Percentiles rank a stretch among this genome's conserved stretches.
Evolutionary conservation across 805 yeast species (phyloP).

Genomic region (Starmerella potacharoeniae): DNA sequence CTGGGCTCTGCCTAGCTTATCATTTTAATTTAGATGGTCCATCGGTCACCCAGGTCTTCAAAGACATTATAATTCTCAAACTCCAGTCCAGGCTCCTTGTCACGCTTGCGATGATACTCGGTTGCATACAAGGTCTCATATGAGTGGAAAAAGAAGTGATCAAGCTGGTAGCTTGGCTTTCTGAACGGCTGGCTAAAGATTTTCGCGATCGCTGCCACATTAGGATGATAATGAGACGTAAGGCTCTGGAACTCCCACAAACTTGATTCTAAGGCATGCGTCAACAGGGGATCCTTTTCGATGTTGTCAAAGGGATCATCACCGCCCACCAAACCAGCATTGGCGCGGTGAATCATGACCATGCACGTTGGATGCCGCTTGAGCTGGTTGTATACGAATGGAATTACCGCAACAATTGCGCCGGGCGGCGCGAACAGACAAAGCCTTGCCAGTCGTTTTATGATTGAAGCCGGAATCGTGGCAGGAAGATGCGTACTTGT

Average conservation of each 20-base stretch:
- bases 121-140: slow-evolving; percentile 55
- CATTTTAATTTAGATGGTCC: neutral
- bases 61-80: slow-evolving; percentile 27
- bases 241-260: slow-evolving; percentile 83
- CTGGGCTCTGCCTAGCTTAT: neutral
- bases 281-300: slow-evolving; percentile 64
- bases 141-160: slow-evolving; percentile 89
- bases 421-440: slow-evolving; percentile 73
- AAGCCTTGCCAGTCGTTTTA: slow-evolving; percentile 67
- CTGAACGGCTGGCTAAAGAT: slow-evolving; percentile 78
- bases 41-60: slow-evolving; percentile 2
- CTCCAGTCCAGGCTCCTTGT: slow-evolving; percentile 54
- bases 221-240: slow-evolving; percentile 84
- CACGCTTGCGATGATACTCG: slow-evolving; percentile 31
- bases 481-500: slow-evolving; percentile 81
- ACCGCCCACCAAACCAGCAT: neutral
- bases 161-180: slow-evolving; percentile 77
- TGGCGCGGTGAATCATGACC: slow-evolving; percentile 58
- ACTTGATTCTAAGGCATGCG: slow-evolving; percentile 74
- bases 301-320: slow-evolving; percentile 54
- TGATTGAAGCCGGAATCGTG: slow-evolving; percentile 73
- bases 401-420: slow-evolving; percentile 75
- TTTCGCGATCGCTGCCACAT: slow-evolving; percentile 82
- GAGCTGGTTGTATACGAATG: slow-evolving; percentile 81
- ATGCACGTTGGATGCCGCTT: slow-evolving; percentile 92